Evolutionary conservation across 106 monocot genomes (phyloP).

Genomic region (Triglochin maritima): DNA sequence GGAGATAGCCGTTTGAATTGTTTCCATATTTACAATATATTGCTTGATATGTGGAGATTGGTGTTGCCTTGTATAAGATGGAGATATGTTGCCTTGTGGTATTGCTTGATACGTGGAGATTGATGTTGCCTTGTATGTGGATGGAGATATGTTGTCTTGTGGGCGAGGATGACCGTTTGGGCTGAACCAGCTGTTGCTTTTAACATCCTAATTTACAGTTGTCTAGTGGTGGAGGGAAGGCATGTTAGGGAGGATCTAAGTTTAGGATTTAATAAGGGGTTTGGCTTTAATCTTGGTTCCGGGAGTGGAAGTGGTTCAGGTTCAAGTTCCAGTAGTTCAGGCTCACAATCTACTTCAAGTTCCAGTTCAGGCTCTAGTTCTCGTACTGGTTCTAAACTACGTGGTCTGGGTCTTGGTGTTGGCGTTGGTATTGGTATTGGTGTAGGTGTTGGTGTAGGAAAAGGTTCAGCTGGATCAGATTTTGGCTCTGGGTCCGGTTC

Average conservation of each 20-base stretch:
- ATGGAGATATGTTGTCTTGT: no score
- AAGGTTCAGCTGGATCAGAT: slow-evolving; percentile 1
- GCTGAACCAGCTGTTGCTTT: no score
- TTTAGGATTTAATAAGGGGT: background rate
- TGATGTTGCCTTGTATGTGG: no score
- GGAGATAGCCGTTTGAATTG: no score
- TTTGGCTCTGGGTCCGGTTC: slow-evolving; percentile 7
- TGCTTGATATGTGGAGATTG: no score
- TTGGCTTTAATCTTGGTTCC: slow-evolving; percentile 7
- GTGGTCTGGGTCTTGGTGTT: background rate
- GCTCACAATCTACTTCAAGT: background rate
- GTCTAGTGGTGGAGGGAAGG: slow-evolving; percentile 2
- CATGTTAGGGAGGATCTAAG: slow-evolving; percentile 1
- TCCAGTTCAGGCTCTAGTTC: slow-evolving; percentile 1
- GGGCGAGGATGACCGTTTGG: no score
- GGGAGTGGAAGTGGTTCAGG: background rate
- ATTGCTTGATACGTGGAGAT: no score
- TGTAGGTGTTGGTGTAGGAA: background rate
- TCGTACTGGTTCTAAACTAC: background rate
- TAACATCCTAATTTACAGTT: background rate
- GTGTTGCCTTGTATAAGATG: no score
- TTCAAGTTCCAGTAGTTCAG: background rate
- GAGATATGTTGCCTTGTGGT: no score
- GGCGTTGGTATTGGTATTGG: background rate
- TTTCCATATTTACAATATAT: no score